Percentiles rank a stretch among this genome's conserved stretches.
Conservation (phyloP, 1,139 yeast genomes). For the Hyphopichia khmerensis region DNA sequence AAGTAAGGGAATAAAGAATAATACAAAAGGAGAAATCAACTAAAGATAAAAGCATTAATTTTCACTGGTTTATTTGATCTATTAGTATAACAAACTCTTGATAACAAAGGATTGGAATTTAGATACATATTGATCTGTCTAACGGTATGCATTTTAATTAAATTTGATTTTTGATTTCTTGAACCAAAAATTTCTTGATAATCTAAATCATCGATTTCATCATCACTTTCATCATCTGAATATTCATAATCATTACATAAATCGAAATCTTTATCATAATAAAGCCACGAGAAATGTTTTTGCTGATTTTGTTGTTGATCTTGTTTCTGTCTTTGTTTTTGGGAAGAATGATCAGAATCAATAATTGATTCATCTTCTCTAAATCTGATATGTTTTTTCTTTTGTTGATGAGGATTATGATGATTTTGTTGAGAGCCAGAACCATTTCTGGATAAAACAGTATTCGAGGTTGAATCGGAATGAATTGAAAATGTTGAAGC, state of each 20-base stretch:
- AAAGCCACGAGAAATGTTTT: conserved; percentile 31
- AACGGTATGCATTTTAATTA: conserved; percentile 17
- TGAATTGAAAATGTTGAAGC: conserved; percentile 11
- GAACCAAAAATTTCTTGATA: not conserved
- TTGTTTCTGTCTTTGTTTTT: not conserved
- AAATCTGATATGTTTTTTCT: conserved; percentile 10
- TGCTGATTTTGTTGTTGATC: not conserved
- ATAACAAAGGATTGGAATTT: conserved; percentile 1
- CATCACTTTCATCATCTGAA: conserved; percentile 19
- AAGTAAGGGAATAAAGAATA: not conserved
- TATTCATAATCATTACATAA: conserved; percentile 27
- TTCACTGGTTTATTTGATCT: conserved; percentile 18
- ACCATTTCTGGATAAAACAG: conserved; percentile 5
- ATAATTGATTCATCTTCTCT: conserved; percentile 20
- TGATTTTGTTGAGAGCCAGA: too few species aligned
- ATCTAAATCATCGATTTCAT: conserved; percentile 8
- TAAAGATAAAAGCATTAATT: conserved; percentile 31
- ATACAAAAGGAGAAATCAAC: not conserved
- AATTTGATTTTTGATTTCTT: not conserved
- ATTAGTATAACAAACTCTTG: conserved; percentile 33
- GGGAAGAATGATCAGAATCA: conserved; percentile 4
- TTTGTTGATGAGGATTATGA: not conserved
- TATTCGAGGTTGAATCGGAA: conserved; percentile 12
- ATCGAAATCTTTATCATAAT: conserved; percentile 36
- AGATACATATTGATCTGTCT: conserved; percentile 24